Percentiles rank a stretch among this genome's conserved stretches.
Evolutionary conservation across 345 rosid species (phyloP).

Genomic region (Populus tremula): DNA sequence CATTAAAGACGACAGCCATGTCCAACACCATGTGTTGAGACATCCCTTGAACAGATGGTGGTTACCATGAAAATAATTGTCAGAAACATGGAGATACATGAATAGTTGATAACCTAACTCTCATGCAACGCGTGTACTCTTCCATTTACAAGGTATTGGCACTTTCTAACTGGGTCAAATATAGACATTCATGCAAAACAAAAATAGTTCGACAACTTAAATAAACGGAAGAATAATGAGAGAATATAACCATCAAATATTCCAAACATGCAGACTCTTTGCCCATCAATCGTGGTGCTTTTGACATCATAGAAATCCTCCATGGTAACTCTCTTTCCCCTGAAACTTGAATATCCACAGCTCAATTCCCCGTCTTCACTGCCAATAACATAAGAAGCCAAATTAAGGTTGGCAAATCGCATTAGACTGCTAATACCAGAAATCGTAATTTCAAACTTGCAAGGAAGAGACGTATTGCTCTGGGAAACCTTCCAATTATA

Average conservation of each 20-base stretch:
- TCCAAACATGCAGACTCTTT: constrained; percentile 87
- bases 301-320: constrained; percentile 89
- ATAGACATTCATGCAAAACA: not conserved
- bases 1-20: not conserved
- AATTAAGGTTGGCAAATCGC: constrained; percentile 1
- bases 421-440: not conserved
- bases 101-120: constrained; percentile 9
- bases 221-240: constrained; percentile 9
- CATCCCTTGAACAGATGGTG: constrained; percentile 2
- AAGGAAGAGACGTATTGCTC: not conserved
- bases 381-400: constrained; percentile 31
- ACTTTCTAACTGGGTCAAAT: constrained; percentile 4
- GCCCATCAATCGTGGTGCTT: constrained; percentile 64
- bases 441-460: not conserved
- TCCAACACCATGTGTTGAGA: not conserved
- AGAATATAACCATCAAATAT: constrained; percentile 85
- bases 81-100: constrained; percentile 1
- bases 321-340: constrained; percentile 96
- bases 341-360: constrained; percentile 92
- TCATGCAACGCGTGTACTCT: not conserved
- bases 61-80: constrained; percentile 2
- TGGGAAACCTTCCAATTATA: not conserved
- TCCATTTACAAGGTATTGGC: constrained; percentile 10
- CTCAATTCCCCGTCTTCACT: constrained; percentile 84
- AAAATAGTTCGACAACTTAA: constrained; percentile 2